These are phyloP conservation scores for Trichoderma gracile DNA, from an alignment of 2,329 filamentous ascomycete genomes.

Conservation along the genomic window DNA sequence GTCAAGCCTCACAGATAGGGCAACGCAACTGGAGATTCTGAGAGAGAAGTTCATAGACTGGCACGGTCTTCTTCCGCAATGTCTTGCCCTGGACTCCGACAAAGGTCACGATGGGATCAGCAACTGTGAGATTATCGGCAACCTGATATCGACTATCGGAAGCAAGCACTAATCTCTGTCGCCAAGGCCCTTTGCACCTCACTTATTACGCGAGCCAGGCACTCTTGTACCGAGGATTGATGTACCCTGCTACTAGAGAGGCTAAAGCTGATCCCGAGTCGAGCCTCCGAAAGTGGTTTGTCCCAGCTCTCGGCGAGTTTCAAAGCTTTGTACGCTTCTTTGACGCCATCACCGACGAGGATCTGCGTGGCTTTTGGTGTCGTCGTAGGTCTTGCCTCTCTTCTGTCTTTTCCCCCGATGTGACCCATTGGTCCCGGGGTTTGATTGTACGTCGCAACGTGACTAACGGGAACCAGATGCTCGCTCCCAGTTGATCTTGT, in stretches of 20 bases:
- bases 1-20: constrained; percentile 27
- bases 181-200: constrained; percentile 43
- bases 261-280: constrained; percentile 42
- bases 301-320: constrained; percentile 40
- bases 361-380: constrained; percentile 48
- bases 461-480: constrained; percentile 30
- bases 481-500: constrained; percentile 49
- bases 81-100: constrained; percentile 35
- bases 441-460: background rate
- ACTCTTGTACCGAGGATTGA: constrained; percentile 47
- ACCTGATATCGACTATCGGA: background rate
- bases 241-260: constrained; percentile 47
- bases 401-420: background rate
- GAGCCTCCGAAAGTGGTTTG: constrained; percentile 41
- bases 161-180: background rate
- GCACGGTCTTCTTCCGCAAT: constrained; percentile 41
- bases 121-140: constrained; percentile 30
- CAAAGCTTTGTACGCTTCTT: constrained; percentile 44
- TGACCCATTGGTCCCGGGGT: too few species aligned
- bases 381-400: constrained; percentile 40
- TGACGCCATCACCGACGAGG: constrained; percentile 37
- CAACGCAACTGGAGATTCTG: constrained; percentile 31
- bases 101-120: constrained; percentile 28
- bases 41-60: constrained; percentile 40
- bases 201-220: constrained; percentile 46